phyloP scores from a whole-genome alignment of 345 rosid species.

The Gossypioides kirkii region DNA sequence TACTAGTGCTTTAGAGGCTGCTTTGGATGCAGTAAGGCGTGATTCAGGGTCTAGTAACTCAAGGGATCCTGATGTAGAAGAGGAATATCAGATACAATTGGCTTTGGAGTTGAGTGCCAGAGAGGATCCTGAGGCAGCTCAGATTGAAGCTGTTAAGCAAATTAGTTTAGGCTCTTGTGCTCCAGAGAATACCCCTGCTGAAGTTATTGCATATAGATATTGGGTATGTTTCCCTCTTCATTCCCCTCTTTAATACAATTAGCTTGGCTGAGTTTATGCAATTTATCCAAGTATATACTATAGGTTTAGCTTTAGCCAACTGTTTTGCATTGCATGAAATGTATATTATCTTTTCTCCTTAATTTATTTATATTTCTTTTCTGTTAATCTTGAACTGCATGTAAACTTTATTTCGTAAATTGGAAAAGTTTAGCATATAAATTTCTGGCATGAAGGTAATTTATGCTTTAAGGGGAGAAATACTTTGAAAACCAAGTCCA shows the following conservation, averaged over 20 bases:
- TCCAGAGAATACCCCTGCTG: slow-evolving; percentile 80
- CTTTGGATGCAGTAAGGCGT: slow-evolving; percentile 37
- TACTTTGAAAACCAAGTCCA: not conserved
- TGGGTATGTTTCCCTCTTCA: slow-evolving; percentile 60
- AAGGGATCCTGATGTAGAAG: slow-evolving; percentile 77
- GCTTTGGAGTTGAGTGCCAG: slow-evolving; percentile 93
- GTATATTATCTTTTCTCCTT: not conserved
- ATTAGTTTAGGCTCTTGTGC: slow-evolving; percentile 81
- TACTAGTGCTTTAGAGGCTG: slow-evolving; percentile 35
- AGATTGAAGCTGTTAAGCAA: slow-evolving; percentile 96
- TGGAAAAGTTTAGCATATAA: not conserved
- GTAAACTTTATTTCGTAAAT: not conserved
- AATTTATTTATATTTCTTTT: not conserved
- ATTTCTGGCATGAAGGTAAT: slow-evolving; percentile 1
- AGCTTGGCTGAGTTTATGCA: not conserved
- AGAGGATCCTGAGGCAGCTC: slow-evolving; percentile 99
- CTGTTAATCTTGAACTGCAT: not conserved
- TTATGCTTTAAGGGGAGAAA: not conserved
- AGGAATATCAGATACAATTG: slow-evolving; percentile 88
- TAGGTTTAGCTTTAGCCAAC: not conserved
- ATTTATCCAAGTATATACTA: not conserved
- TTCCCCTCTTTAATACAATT: not conserved
- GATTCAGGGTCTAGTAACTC: slow-evolving; percentile 57
- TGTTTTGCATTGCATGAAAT: slow-evolving; percentile 7
- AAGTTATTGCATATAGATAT: slow-evolving; percentile 86